These are phyloP conservation scores for Sphaerosporella brunnea DNA, from an alignment of 495 filamentous ascomycete species.

Conservation along the genomic window DNA sequence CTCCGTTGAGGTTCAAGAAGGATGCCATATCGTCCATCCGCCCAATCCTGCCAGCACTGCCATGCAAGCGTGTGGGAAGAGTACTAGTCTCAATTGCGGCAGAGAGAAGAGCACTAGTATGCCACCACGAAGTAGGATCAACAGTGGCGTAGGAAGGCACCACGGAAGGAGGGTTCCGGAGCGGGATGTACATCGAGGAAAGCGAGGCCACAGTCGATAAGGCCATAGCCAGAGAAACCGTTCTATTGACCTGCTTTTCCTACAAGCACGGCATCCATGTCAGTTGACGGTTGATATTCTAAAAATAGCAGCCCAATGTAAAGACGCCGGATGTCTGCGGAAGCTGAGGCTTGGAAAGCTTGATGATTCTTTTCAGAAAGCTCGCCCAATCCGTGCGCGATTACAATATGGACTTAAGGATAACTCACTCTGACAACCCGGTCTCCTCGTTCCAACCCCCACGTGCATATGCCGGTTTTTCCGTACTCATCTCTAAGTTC, in stretches of 20 bases:
- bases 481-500: constrained; percentile 75
- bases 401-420: no score
- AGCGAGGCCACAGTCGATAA: constrained; percentile 28
- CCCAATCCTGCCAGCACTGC: constrained; percentile 29
- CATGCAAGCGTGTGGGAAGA: constrained; percentile 54
- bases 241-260: constrained; percentile 32
- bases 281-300: not conserved
- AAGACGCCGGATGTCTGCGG: not conserved
- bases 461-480: constrained; percentile 69
- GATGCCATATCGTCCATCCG: constrained; percentile 48
- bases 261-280: constrained; percentile 12
- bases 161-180: constrained; percentile 40
- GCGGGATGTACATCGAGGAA: constrained; percentile 61
- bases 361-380: not conserved
- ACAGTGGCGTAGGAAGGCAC: constrained; percentile 45
- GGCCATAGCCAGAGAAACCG: constrained; percentile 21
- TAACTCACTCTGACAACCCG: constrained; percentile 40
- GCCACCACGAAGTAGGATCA: constrained; percentile 56
- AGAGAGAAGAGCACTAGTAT: constrained; percentile 58
- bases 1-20: constrained; percentile 55
- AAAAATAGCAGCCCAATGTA: no score
- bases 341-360: not conserved
- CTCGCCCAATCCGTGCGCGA: no score
- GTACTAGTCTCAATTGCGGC: constrained; percentile 64
- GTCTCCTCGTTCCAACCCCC: constrained; percentile 55